Evolutionary conservation across 73 alveolate genomes (phyloP), one percentile per base, ranked within the genome.

Genomic region (Paramecium biaurelia): DNA sequence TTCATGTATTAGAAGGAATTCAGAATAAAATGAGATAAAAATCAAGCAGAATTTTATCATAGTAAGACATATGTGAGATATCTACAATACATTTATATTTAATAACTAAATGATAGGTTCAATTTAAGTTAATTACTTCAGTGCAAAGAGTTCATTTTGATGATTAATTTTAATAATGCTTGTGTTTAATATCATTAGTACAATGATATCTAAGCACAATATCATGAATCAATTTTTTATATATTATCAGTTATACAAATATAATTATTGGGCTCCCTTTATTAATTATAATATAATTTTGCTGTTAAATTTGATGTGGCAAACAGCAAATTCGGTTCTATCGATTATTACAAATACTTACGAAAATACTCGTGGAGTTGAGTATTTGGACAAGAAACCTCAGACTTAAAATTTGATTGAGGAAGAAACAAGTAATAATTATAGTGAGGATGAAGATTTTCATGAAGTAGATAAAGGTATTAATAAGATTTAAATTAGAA

Each of bases 281-380:
- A 67, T 67, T 14, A 67, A 67, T 23, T 67, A 67, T 32, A 30
- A 23, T 20, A 53, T 53, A 53, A 53, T 53, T 53, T 63, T 63
- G 41, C 84, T 26, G 84, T 63, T 63, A 63, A 63, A 72, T 67
- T 67, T 20, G 14, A 72, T 72, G 86, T 72, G 86, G 86, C 32
- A 30, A 34, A 37, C 53, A 4, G 59, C 86, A 15, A 35, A 15
- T 28, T 35, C 30, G 32, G 86, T 72, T 21, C 37, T 72, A 72
- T 35, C 30, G 15, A 21, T 15, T 4, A 42, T 72, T 34, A 72
- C 86, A 9, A 72, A 72, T 42, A 72, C 86, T n/a, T 72, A 72
- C 11, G 56, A 72, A 35, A 63, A 63, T 32, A 63, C 84, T 11
- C 21, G 9, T 23, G 84, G 84, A 30, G 20, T 30, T 63, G 84